These are phyloP conservation scores for Galeopsis tetrahit DNA, from an alignment of 257 asterid species.

Conservation along the genomic window DNA sequence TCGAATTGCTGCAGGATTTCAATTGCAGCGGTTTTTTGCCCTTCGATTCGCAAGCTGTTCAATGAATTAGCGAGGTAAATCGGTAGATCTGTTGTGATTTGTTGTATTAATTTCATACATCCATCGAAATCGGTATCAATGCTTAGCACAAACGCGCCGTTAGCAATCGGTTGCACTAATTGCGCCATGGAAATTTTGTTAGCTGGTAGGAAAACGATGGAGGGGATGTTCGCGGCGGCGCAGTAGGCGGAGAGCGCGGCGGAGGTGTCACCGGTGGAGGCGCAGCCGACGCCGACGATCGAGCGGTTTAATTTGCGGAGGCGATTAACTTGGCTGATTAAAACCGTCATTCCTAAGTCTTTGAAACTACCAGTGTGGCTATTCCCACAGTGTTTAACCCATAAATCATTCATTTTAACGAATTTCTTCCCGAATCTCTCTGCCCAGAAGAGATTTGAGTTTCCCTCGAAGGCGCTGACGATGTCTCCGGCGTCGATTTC, in stretches of 20 bases:
- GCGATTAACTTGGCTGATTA: conserved; percentile 65
- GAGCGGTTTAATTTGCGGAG: conserved; percentile 52
- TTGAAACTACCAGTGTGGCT: conserved; percentile 71
- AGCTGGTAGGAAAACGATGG: conserved; percentile 59
- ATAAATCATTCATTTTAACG: conserved; percentile 54
- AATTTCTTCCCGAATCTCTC: conserved; percentile 53
- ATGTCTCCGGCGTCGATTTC: conserved; percentile 54
- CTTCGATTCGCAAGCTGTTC: conserved; percentile 57
- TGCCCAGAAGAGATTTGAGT: conserved; percentile 63
- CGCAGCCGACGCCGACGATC: conserved; percentile 62
- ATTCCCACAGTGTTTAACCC: conserved; percentile 67
- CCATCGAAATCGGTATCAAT: conserved; percentile 67
- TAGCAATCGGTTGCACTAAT: conserved; percentile 61
- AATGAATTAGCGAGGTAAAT: conserved; percentile 59
- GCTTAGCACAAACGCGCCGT: conserved; percentile 60
- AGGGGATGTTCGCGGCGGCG: conserved; percentile 56
- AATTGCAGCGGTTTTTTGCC: conserved; percentile 61
- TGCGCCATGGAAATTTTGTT: conserved; percentile 62
- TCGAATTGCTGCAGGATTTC: conserved; percentile 63
- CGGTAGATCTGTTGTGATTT: conserved; percentile 54
- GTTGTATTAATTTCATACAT: conserved; percentile 53
- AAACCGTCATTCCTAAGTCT: conserved; percentile 66
- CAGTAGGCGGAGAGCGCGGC: conserved; percentile 69
- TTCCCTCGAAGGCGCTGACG: conserved; percentile 63
- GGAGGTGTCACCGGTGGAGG: conserved; percentile 71